Evolutionary conservation across 345 rosid genomes (phyloP).

Genomic region (Excoecaria cochinchinensis): DNA sequence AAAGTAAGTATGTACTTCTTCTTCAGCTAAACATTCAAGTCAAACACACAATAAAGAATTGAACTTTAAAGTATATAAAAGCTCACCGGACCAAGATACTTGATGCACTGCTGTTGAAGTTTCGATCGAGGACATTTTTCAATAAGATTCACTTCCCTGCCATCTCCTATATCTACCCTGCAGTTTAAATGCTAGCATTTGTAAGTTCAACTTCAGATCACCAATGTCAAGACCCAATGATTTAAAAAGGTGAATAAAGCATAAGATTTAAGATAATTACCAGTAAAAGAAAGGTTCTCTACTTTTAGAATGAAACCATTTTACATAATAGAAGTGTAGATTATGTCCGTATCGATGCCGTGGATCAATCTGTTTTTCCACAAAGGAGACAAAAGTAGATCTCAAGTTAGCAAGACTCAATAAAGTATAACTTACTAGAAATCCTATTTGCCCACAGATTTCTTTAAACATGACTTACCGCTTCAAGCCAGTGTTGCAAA

Average conservation of each 20-base stretch:
- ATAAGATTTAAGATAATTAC: conserved; percentile 38
- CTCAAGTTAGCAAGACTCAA: conserved; percentile 19
- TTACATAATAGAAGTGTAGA: conserved; percentile 71
- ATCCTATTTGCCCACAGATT: background rate
- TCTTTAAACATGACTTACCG: conserved; percentile 49
- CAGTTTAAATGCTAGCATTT: conserved; percentile 15
- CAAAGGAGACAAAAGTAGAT: conserved; percentile 2
- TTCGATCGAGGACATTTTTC: conserved; percentile 71
- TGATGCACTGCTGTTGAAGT: conserved; percentile 89
- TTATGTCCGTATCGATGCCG: conserved; percentile 96
- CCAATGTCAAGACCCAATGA: conserved; percentile 18
- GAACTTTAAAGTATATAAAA: conserved; percentile 5
- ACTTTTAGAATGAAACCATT: conserved; percentile 78
- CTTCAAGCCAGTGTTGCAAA: conserved; percentile 96
- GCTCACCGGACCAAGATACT: conserved; percentile 90
- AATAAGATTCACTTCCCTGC: conserved; percentile 69
- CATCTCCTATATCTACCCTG: conserved; percentile 98
- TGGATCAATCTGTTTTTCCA: conserved; percentile 70
- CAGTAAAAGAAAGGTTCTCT: conserved; percentile 98
- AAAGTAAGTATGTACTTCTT: background rate
- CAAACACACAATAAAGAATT: background rate
- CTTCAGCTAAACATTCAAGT: conserved; percentile 8
- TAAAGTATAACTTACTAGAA: background rate
- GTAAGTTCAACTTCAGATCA: conserved; percentile 19
- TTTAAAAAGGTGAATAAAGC: background rate